Percentiles rank a stretch among this genome's conserved stretches.
phyloP scores from a whole-genome alignment of 2,329 filamentous ascomycete genomes.

The Colletotrichum sp. region DNA sequence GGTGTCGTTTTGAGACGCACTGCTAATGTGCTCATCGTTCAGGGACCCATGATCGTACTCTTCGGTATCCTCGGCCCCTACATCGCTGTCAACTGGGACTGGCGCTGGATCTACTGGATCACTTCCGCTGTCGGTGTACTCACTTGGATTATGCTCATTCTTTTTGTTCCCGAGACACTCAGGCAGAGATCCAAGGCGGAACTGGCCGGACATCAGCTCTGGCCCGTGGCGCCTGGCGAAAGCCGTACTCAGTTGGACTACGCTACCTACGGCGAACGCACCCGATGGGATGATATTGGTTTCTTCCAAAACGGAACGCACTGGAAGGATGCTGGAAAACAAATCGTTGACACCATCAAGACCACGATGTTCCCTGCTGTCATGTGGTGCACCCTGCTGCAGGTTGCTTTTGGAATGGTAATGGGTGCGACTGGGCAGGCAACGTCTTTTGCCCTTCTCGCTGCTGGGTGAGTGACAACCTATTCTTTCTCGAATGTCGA shows the following conservation, averaged over 20 bases:
- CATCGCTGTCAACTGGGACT: constrained; percentile 30
- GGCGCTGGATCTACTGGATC: constrained; percentile 39
- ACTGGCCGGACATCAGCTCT: constrained; percentile 23
- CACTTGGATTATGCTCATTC: constrained; percentile 34
- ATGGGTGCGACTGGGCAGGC: constrained; percentile 29
- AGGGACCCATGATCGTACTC: constrained; percentile 29
- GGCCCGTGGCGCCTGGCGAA: constrained; percentile 27
- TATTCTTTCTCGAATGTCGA: background rate
- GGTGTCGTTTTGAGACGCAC: background rate
- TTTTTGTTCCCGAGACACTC: constrained; percentile 37
- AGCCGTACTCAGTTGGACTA: constrained; percentile 30
- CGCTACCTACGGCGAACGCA: constrained; percentile 27
- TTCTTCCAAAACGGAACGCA: constrained; percentile 32
- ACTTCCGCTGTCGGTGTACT: constrained; percentile 30
- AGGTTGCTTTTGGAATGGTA: constrained; percentile 31
- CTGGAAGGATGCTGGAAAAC: constrained; percentile 23
- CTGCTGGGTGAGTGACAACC: background rate
- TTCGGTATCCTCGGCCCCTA: constrained; percentile 30
- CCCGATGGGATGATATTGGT: constrained; percentile 32
- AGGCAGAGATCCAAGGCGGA: constrained; percentile 32
- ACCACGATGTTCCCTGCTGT: constrained; percentile 36
- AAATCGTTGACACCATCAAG: constrained; percentile 30
- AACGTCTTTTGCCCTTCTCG: background rate
- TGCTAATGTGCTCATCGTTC: background rate
- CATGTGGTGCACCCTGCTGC: constrained; percentile 32